Percentiles rank a stretch among this genome's conserved stretches.
These are phyloP conservation scores for Pistacia integerrima DNA, from an alignment of 345 rosid species.

Conservation along the genomic window DNA sequence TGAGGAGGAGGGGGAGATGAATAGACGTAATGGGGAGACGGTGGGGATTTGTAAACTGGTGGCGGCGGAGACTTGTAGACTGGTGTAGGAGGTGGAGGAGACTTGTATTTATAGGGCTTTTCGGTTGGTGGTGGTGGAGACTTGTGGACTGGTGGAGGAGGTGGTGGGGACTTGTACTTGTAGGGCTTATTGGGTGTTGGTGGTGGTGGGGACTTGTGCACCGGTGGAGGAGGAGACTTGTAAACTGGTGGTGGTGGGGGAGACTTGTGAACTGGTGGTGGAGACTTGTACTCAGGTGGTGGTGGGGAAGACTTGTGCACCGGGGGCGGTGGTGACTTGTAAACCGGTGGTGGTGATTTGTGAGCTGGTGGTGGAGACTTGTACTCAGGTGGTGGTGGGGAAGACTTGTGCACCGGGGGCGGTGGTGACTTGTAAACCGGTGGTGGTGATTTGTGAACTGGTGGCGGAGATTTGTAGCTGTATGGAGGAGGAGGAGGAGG, in stretches of 20 bases:
- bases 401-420: conserved; percentile 19
- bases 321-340: conserved; percentile 21
- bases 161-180: conserved; percentile 15
- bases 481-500: too few species aligned
- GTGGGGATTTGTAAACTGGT: conserved; percentile 21
- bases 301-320: conserved; percentile 17
- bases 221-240: conserved; percentile 13
- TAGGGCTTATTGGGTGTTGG: conserved; percentile 16
- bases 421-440: conserved; percentile 5
- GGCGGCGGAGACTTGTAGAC: conserved; percentile 28
- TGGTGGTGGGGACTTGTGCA: background rate
- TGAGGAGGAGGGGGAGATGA: conserved; percentile 57
- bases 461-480: background rate
- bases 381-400: conserved; percentile 16
- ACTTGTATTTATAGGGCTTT: conserved; percentile 11
- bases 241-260: conserved; percentile 24
- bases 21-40: conserved; percentile 30
- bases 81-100: conserved; percentile 29
- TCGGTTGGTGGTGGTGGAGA: conserved; percentile 21
- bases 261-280: conserved; percentile 34
- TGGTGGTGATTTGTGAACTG: conserved; percentile 12
- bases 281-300: conserved; percentile 21
- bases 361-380: conserved; percentile 21
- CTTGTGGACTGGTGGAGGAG: conserved; percentile 1
- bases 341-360: conserved; percentile 7